Base-by-base conservation (phyloP, 345 rosid species). In the Nephelium lappaceum region DNA sequence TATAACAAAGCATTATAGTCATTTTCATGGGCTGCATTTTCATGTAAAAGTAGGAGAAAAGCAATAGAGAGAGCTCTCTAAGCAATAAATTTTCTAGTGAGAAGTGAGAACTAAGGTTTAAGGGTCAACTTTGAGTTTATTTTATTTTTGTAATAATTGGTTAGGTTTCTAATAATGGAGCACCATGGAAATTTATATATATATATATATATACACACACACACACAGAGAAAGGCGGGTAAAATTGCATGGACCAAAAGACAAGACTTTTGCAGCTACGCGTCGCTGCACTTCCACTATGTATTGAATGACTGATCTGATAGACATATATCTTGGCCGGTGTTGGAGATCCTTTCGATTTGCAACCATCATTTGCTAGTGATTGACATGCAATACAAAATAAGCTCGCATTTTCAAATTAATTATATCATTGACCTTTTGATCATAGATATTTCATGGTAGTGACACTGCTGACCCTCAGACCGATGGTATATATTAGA, bases 131-230 rank as follows among this genome's bases (percentile, higher is more conserved):
- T 82, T 79, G 70, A 71, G 61, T 57, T 23, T 68, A 70, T 66
- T 78, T 39, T 58, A 24, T 74, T 47, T 69, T 74, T 72, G 55
- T 73, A 57, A 8, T 78, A 81, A 74, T 80, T 82, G 84, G 82
- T 85, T 85, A 78, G 84, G 85, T 82, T 67, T 81, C 58, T 75
- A 80, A 53, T 80, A 57, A n/a, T 57, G 25, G 62, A 57, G 23
- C 25, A n/a, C 62, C 24, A 57, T 45, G 24, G 21, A 57, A 57
- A 57, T 49, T 49, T 14, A 0, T 3, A n/a, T 49, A 14, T 49
- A 11, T 49, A 31, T 31, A 31, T 31, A 31, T 31, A 31, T 31
- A 31, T 31, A 31, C 3, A 31, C 36, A 31, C 36, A 31, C 36
- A 1, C 36, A 31, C 31, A 27, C 1, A 4, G 0, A 60, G 12